Evolutionary conservation across 352 stramenopile species (phyloP).

Genomic region (Globisporangium perplexum): DNA sequence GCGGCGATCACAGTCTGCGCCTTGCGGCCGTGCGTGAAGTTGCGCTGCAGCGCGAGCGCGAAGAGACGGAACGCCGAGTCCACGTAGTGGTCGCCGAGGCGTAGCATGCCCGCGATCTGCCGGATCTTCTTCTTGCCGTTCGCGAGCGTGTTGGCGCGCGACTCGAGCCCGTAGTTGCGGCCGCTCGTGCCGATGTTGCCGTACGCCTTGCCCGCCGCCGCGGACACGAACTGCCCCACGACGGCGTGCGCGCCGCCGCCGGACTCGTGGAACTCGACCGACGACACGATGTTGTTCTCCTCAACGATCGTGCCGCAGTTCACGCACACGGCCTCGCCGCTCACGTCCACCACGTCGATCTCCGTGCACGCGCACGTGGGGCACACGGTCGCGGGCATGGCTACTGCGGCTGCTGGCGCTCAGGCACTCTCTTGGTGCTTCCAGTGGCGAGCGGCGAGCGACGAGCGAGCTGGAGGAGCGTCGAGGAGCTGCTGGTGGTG

Average conservation of each 20-base stretch:
- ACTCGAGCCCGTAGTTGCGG: slow-evolving; percentile 92
- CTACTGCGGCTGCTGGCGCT: slow-evolving; percentile 7
- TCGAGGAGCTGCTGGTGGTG: slow-evolving; percentile 6
- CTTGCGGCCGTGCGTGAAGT: slow-evolving; percentile 96
- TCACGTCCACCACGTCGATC: slow-evolving; percentile 94
- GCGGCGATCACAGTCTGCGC: slow-evolving; percentile 96
- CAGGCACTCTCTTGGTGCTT: no score
- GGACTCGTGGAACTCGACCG: slow-evolving; percentile 96
- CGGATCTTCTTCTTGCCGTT: slow-evolving; percentile 93
- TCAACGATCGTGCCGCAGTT: slow-evolving; percentile 93
- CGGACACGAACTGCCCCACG: slow-evolving; percentile 95
- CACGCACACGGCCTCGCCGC: slow-evolving; percentile 83
- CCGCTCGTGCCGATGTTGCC: slow-evolving; percentile 82
- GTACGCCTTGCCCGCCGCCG: slow-evolving; percentile 89
- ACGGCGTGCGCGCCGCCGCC: slow-evolving; percentile 88
- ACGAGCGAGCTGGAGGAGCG: no score
- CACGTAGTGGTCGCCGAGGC: slow-evolving; percentile 93
- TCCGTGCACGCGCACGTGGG: slow-evolving; percentile 93
- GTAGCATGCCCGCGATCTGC: slow-evolving; percentile 92
- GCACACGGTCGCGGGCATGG: slow-evolving; percentile 63
- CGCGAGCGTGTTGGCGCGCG: slow-evolving; percentile 93
- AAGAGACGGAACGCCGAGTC: slow-evolving; percentile 96
- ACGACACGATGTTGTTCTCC: slow-evolving; percentile 97
- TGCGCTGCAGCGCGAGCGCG: slow-evolving; percentile 93
- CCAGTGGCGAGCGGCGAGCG: no score